These are phyloP conservation scores for Musa beccarii DNA, from an alignment of 176 grass and related monocot genomes.

Conservation along the genomic window DNA sequence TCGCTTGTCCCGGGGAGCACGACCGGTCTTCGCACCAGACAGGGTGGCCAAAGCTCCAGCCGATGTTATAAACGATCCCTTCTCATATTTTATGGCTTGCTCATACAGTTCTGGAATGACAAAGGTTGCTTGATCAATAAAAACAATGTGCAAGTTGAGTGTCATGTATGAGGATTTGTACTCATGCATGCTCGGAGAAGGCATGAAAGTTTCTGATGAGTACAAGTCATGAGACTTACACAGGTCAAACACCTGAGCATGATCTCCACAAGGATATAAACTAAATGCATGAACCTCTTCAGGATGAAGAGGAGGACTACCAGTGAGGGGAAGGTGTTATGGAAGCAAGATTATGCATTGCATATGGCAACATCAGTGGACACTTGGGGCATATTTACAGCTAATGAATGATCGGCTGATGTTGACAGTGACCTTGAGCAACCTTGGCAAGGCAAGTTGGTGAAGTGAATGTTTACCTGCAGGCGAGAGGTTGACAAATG, in stretches of 20 bases:
- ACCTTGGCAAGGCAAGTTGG: too few relatives aligned
- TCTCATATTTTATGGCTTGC: constrained; percentile 99
- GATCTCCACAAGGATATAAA: background rate
- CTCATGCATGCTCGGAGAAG: too few relatives aligned
- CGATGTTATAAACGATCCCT: constrained; percentile 81
- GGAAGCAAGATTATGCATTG: background rate
- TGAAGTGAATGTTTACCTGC: too few relatives aligned
- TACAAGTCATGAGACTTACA: too few relatives aligned
- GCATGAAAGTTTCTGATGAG: too few relatives aligned
- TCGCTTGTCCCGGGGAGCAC: constrained; percentile 84
- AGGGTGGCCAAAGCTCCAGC: constrained; percentile 75
- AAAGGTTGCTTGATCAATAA: background rate
- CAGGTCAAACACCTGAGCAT: too few relatives aligned
- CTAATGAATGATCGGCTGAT: background rate
- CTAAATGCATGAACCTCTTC: background rate
- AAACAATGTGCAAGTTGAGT: background rate
- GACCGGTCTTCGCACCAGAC: constrained; percentile 93
- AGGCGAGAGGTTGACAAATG: too few relatives aligned
- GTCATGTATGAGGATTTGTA: background rate
- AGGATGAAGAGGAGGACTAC: background rate
- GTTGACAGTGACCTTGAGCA: background rate
- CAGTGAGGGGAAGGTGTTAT: background rate
- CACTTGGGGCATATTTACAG: background rate
- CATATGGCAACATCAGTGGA: background rate
- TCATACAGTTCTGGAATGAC: constrained; percentile 68